phyloP scores from a whole-genome alignment of 192 early-diverging fungal genomes.

The Mortierella alpina region DNA sequence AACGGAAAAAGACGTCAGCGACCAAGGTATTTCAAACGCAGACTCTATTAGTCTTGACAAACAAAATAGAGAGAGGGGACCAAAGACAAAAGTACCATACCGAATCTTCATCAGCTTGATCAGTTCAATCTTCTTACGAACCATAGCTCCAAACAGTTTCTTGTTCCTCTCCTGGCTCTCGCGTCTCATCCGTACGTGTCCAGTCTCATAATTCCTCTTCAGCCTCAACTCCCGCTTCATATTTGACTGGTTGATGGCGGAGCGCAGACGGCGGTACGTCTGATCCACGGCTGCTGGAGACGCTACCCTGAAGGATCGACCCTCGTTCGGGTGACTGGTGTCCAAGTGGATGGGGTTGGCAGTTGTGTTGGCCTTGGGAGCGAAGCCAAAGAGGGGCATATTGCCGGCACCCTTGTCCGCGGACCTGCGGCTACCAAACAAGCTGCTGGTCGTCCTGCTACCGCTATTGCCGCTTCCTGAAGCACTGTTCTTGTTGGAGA shows the following conservation, averaged over 20 bases:
- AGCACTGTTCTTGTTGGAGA: slow-evolving; percentile 1
- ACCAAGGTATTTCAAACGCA: too few relatives aligned
- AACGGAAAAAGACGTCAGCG: too few relatives aligned
- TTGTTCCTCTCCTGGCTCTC: slow-evolving; percentile 49
- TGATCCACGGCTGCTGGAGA: slow-evolving; percentile 16
- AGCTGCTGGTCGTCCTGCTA: slow-evolving; percentile 13
- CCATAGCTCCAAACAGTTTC: slow-evolving; percentile 50
- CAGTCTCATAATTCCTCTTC: slow-evolving; percentile 36
- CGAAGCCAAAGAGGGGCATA: slow-evolving; percentile 20
- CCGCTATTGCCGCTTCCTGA: background rate
- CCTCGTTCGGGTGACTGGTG: slow-evolving; percentile 36
- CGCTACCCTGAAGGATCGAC: slow-evolving; percentile 39
- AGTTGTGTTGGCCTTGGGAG: slow-evolving; percentile 37
- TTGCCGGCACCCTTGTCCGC: background rate
- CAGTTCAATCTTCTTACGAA: slow-evolving; percentile 52
- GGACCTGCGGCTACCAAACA: slow-evolving; percentile 8
- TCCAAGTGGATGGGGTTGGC: slow-evolving; percentile 52
- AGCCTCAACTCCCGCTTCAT: slow-evolving; percentile 44
- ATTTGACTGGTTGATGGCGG: slow-evolving; percentile 39
- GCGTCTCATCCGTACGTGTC: slow-evolving; percentile 43
- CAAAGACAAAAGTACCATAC: slow-evolving; percentile 6
- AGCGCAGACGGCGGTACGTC: slow-evolving; percentile 35
- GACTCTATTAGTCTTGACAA: too few relatives aligned
- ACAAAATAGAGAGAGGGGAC: too few relatives aligned
- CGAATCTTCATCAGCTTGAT: slow-evolving; percentile 55